phyloP scores from a whole-genome alignment of 768 basidiomycete genomes.

The Boletales sp. region DNA sequence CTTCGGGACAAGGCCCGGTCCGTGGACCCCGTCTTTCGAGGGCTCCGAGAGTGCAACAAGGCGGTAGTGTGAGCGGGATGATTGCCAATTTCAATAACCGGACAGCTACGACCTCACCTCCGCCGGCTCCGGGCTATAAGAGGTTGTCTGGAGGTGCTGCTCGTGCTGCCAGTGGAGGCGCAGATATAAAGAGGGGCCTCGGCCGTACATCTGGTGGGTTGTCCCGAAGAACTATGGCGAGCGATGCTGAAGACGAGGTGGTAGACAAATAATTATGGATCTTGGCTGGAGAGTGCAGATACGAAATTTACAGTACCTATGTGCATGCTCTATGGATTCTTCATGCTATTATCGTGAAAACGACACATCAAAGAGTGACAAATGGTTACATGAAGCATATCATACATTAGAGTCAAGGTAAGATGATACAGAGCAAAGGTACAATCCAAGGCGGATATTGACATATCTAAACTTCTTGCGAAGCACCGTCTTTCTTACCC shows the following conservation, averaged over 20 bases:
- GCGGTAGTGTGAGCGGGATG: conserved; percentile 49
- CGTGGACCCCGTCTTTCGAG: conserved; percentile 52
- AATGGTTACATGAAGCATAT: conserved; percentile 24
- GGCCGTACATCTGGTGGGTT: conserved; percentile 47
- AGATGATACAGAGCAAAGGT: conserved; percentile 20
- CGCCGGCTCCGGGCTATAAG: conserved; percentile 40
- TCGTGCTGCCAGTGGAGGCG: conserved; percentile 6
- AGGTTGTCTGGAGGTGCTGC: conserved; percentile 40
- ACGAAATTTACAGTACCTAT: not conserved
- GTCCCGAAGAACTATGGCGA: conserved; percentile 76
- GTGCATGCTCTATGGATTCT: not conserved
- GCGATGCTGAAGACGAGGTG: conserved; percentile 78
- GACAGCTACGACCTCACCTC: conserved; percentile 35
- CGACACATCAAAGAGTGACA: too few species aligned
- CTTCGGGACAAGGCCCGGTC: conserved; percentile 39
- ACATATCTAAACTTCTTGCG: conserved; percentile 44
- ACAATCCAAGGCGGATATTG: conserved; percentile 1
- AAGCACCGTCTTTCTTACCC: conserved; percentile 48
- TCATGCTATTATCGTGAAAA: not conserved
- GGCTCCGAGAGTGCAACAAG: conserved; percentile 40
- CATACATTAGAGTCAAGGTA: conserved; percentile 27
- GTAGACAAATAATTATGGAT: conserved; percentile 31
- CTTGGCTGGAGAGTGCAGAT: too few species aligned
- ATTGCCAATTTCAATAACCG: conserved; percentile 56
- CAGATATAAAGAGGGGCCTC: conserved; percentile 35